phyloP scores from a whole-genome alignment of 2,329 filamentous ascomycete species.

The Phyllosticta citribraziliensis region DNA sequence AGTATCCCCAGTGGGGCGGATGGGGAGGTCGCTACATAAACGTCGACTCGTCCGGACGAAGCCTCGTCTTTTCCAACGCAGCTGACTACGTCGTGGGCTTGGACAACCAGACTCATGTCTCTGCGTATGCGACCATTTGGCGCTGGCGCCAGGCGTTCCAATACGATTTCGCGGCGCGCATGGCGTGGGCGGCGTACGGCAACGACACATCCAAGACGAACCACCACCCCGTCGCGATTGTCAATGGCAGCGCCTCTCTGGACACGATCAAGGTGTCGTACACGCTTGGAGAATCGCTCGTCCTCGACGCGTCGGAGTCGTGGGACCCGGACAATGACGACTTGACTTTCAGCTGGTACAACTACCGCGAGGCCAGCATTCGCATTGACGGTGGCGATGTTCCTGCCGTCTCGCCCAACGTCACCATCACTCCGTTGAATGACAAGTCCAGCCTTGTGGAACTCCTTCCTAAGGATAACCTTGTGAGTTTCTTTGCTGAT shows the following conservation, averaged over 20 bases:
- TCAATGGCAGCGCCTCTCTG: constrained; percentile 13
- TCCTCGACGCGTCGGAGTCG: constrained; percentile 12
- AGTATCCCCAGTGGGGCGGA: constrained; percentile 32
- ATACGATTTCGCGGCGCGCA: constrained; percentile 34
- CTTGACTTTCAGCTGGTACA: constrained; percentile 14
- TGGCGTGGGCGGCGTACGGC: constrained; percentile 27
- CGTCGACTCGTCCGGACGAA: constrained; percentile 13
- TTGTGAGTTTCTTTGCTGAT: constrained; percentile 1
- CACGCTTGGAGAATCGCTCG: constrained; percentile 9
- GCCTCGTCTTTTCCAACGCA: constrained; percentile 23
- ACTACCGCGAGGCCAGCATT: constrained; percentile 12
- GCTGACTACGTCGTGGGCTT: constrained; percentile 26
- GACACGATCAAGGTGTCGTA: constrained; percentile 8
- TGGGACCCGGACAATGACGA: constrained; percentile 15
- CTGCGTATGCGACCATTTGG: constrained; percentile 30
- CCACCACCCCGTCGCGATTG: constrained; percentile 14
- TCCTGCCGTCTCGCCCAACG: neutral
- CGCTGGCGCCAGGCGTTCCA: constrained; percentile 34
- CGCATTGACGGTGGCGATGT: constrained; percentile 2
- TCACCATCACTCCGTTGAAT: constrained; percentile 2
- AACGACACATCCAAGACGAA: constrained; percentile 6
- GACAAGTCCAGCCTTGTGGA: neutral
- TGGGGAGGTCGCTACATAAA: constrained; percentile 34
- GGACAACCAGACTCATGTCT: constrained; percentile 22
- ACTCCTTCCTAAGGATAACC: constrained; percentile 6